Conservation (phyloP, 805 yeast species). For the Brettanomyces naardenensis region DNA sequence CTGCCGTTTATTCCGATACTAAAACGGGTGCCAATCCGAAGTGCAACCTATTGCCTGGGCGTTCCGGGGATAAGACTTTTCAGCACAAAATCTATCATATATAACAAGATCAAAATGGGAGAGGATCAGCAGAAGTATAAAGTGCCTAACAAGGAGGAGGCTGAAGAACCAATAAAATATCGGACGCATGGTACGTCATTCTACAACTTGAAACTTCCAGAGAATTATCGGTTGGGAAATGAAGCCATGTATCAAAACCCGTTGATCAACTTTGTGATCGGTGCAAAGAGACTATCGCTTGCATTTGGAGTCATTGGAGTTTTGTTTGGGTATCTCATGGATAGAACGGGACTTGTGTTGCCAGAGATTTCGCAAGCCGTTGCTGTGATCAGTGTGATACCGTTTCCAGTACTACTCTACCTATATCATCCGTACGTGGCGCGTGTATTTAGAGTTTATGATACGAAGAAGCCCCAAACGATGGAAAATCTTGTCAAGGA, state of each 20-base stretch:
- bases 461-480: constrained; percentile 54
- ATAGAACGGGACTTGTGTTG: constrained; percentile 45
- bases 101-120: constrained; percentile 19
- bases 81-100: background rate
- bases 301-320: constrained; percentile 55
- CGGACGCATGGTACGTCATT: constrained; percentile 26
- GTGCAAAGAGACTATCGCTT: constrained; percentile 52
- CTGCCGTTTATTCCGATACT: no score
- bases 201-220: constrained; percentile 32
- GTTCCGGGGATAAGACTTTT: background rate
- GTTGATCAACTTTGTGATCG: constrained; percentile 49
- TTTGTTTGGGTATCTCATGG: constrained; percentile 53
- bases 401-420: constrained; percentile 50
- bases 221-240: constrained; percentile 46
- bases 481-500: constrained; percentile 50
- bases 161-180: constrained; percentile 15
- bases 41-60: no score
- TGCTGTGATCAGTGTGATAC: constrained; percentile 37
- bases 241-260: constrained; percentile 62
- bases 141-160: constrained; percentile 17
- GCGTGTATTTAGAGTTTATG: constrained; percentile 63
- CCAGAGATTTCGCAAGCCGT: constrained; percentile 36
- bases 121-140: constrained; percentile 22
- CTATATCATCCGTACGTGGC: constrained; percentile 62
- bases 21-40: no score